Evolutionary conservation across 306 rosid genomes (phyloP), one percentile per base, ranked within the genome.

Genomic region (Prunus mira): DNA sequence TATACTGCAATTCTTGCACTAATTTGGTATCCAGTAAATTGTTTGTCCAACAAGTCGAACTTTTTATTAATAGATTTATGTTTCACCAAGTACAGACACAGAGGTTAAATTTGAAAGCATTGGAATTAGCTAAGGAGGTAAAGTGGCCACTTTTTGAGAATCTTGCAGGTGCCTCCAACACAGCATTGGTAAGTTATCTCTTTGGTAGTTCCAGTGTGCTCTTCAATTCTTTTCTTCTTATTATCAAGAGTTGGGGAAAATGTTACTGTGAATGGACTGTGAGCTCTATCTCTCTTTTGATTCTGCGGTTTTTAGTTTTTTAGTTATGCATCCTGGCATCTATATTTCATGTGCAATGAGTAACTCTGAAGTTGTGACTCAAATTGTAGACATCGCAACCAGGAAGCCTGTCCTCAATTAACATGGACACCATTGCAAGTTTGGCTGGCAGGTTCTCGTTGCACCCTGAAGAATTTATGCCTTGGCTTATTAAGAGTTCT

Each of bases 121-220:
- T 94, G 81, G 87, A 77, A 81, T 71, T 85, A 30, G 90, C 89
- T 50, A 85, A 88, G 84, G 80, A 83, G 83, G 79, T 86, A 45
- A 86, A 84, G 19, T 94, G 98, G 95, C 89, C 93, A 38, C 90
- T 90, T 75, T 94, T 82, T 83, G 82, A 52, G 82, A 82, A 88
- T 80, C 84, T 94, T 76, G 81, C 78, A 46, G 78, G 49, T 70
- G 82, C 80, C 78, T 50, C 82, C 34, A 47, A 76, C 68, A 73
- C 73, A 72, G 87, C 87, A 65, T 65, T 0, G 87, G 98, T 94
- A 83, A 72, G 71, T 82, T 38, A 71, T 75, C 46, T 67, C 17
- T 50, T 64, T 74, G 20, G 75, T 13, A 62, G 58, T 69, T 62
- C 57, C 51, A 19, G 32, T 70, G 71, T 81, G 76, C 18, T 51